Base-by-base conservation (phyloP, 1,139 yeast species). In the Suhomyces chickasaworum region DNA sequence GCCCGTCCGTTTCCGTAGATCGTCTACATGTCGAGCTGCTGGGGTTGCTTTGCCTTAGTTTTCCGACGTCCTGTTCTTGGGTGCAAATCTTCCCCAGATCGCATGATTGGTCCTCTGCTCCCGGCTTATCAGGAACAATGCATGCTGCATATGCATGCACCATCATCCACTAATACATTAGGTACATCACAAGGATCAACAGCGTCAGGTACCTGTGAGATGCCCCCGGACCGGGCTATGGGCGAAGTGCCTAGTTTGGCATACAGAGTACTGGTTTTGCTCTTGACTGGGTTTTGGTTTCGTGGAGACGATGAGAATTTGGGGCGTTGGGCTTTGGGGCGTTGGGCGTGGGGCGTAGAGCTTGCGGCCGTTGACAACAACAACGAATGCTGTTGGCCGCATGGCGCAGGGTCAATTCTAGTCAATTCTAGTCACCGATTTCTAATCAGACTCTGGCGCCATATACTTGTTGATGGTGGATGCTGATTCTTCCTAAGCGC, bases 91-190 rank as follows among this genome's bases (percentile, higher is more conserved):
- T 22, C 16, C 17, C 25, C 37, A 4, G 30, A 8, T 15, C 27
- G 18, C 10, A 12, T 35, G 27, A 35, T 35, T 35, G 37, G 37
- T 22, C 18, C 17, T 21, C 5, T 18, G 20, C 25, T 35, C 16
- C 15, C 3, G 37, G 37, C 37, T 21, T 35, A 35, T 35, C 37
- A 21, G 25, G 37, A 35, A 35, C 37, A 35, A 22, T 35, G 20
- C 27, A 35, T n/a, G 18, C 27, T 21, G 37, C 29, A 21, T n/a
- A 35, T 13, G 37, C 37, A 35, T 35, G 30, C 17, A 35, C 30
- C 29, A 35, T 7, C 5, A 25, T 15, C 18, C 29, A 13, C 23
- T 22, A 21, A n/a, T 29, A 13, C 32, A 13, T 29, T 7, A 13
- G 13, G 12, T 10, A 25, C 22, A 20, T 20, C n/a, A 8, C 10